Percentiles rank a stretch among this genome's conserved stretches.
These are phyloP conservation scores for Picochlorum sp. DNA, from an alignment of 139 green algal species.

Conservation along the genomic window DNA sequence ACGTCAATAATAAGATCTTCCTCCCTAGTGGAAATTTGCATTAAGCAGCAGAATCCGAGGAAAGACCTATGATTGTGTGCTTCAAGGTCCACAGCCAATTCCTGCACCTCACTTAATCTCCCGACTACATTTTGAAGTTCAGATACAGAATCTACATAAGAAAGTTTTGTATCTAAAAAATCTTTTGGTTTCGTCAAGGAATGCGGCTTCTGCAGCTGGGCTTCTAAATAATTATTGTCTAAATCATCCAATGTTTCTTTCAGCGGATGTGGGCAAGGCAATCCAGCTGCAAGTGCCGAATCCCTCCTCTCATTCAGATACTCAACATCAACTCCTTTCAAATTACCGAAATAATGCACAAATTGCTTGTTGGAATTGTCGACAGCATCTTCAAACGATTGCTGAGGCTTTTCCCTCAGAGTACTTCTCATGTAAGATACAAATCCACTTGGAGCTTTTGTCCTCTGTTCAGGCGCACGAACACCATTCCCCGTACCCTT, in stretches of 20 bases:
- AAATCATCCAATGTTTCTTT: background rate
- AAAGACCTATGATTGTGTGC: slow-evolving; percentile 69
- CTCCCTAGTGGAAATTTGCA: slow-evolving; percentile 78
- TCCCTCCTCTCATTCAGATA: too few relatives aligned
- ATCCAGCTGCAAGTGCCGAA: background rate
- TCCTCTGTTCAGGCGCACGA: too few relatives aligned
- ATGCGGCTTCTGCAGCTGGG: too few relatives aligned
- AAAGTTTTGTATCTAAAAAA: too few relatives aligned
- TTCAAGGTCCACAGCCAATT: slow-evolving; percentile 86
- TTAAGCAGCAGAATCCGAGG: slow-evolving; percentile 83
- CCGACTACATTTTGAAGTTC: background rate
- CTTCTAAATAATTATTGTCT: too few relatives aligned
- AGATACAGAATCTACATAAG: too few relatives aligned
- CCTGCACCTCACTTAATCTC: background rate
- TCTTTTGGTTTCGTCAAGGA: too few relatives aligned
- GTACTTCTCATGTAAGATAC: background rate
- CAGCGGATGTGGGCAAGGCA: background rate
- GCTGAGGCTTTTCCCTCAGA: slow-evolving; percentile 27
- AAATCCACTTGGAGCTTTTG: background rate
- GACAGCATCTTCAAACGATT: slow-evolving; percentile 30
- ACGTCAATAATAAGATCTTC: slow-evolving; percentile 81
- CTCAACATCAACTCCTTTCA: background rate
- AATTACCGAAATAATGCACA: slow-evolving; percentile 5
- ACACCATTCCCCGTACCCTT: too few relatives aligned
- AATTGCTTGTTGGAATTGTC: slow-evolving; percentile 55